A percentile compares a stretch with the other conserved stretches of the same genome.
Conservation (phyloP, 768 basidiomycete genomes). For the Tricholomella constricta region DNA sequence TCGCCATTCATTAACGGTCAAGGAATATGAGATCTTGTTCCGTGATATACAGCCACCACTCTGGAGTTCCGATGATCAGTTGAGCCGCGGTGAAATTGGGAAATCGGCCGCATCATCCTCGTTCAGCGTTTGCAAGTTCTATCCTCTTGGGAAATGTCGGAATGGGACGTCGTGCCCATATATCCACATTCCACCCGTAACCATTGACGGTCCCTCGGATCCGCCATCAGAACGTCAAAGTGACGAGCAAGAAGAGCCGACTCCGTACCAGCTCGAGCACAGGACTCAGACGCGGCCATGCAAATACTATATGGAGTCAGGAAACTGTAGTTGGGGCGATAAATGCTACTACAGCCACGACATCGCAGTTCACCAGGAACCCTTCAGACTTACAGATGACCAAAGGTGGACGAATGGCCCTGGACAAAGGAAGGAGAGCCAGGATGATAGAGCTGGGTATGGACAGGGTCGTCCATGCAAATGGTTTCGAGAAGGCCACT, state of each 20-base stretch:
- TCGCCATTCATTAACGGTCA: slow-evolving; percentile 41
- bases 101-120: slow-evolving; percentile 10
- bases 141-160: slow-evolving; percentile 37
- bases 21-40: slow-evolving; percentile 41
- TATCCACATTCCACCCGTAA: slow-evolving; percentile 26
- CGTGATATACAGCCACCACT: slow-evolving; percentile 39
- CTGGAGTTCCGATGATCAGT: slow-evolving; percentile 17
- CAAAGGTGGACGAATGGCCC: not conserved
- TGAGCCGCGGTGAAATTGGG: not conserved
- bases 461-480: not conserved
- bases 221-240: not conserved
- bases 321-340: slow-evolving; percentile 14
- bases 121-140: slow-evolving; percentile 33
- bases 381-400: not conserved
- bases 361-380: not conserved
- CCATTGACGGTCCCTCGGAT: not conserved
- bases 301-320: slow-evolving; percentile 22
- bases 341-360: slow-evolving; percentile 14
- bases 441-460: not conserved
- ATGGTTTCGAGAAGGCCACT: slow-evolving; percentile 5
- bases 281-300: slow-evolving; percentile 18
- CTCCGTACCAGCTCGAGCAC: not conserved
- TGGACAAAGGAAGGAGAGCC: not conserved
- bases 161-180: slow-evolving; percentile 42
- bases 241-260: not conserved